Base-by-base conservation (phyloP, 2,329 filamentous ascomycete species). In the Beauveria asiatica region DNA sequence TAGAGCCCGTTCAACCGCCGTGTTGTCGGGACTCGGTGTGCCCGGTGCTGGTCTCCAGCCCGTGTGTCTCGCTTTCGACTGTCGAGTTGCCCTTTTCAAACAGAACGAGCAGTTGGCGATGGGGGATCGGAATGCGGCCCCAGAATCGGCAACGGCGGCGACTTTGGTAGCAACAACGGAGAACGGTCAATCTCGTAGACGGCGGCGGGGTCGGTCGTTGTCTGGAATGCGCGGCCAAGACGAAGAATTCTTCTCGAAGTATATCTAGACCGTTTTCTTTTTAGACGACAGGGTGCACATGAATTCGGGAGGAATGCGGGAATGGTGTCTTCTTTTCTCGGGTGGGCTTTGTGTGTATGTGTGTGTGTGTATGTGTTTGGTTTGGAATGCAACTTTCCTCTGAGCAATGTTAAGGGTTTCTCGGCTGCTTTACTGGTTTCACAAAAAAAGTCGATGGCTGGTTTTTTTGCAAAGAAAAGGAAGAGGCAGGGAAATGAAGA, bases 351-450 rank as follows among this genome's bases (percentile, higher is more conserved):
- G 57, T 53, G 50, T 44, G 39, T 52, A 19, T 44, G 45, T 50
- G 21, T 55, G 41, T 59, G 55, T 57, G 33, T 58, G 33, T 44
- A 11, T 42, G 17, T 45, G 48, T 59, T n/a, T 59, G 23, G 37
- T 51, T 33, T 53, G 52, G 59, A 57, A 61, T 57, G 59, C 52
- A 59, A 61, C 59, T 61, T 61, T 52, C 59, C 59, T 61, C 57
- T 33, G 51, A 49, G 7, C 30, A 44, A 25, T 39, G 21, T 6
- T 4, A 51, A 51, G 37, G 11, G 17, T 50, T 37, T 37, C 33
- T 37, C 33, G 33, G 33, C 33, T 37, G 33, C 33, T 37, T 37
- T 16, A 37, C 33, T 37, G 33, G 33, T 37, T 37, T 37, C 33
- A 39, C n/a, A 33, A n/a, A 25, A 16, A 60, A 61, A 61, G 46